phyloP scores from a whole-genome alignment of 495 filamentous ascomycete genomes.

The Hyaloscypha finlandica region DNA sequence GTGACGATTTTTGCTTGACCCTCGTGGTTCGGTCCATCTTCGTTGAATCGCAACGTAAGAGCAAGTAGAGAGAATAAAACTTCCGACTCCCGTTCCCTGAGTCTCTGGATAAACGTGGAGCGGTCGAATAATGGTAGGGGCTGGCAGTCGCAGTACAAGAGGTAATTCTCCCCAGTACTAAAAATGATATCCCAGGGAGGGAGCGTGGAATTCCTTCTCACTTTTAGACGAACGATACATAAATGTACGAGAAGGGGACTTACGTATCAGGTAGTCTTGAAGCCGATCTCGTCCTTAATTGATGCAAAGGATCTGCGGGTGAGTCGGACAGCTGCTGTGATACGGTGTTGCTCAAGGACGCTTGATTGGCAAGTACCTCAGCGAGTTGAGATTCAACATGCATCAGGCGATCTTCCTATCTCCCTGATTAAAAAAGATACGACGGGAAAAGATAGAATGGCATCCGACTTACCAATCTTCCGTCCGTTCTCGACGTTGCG shows the following conservation, averaged over 20 bases:
- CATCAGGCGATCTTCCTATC: conserved; percentile 45
- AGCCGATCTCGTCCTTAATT: not conserved
- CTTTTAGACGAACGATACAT: not conserved
- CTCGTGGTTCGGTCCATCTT: conserved; percentile 22
- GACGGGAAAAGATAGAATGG: not conserved
- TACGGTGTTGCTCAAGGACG: not conserved
- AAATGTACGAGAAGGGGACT: not conserved
- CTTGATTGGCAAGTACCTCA: conserved; percentile 35
- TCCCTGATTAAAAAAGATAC: not conserved
- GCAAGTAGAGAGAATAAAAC: conserved; percentile 46
- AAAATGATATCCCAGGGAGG: conserved; percentile 46
- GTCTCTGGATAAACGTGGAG: conserved; percentile 39
- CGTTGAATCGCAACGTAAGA: conserved; percentile 41
- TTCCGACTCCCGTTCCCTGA: conserved; percentile 42
- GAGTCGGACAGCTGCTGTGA: conserved; percentile 21
- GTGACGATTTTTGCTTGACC: conserved; percentile 31
- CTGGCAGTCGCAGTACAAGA: conserved; percentile 49
- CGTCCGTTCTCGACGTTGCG: not conserved
- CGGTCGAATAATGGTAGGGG: conserved; percentile 48
- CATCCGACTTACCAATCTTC: conserved; percentile 3
- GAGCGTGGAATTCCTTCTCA: conserved; percentile 11
- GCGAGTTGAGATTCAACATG: conserved; percentile 44
- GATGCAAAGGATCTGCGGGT: not conserved
- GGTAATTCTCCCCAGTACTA: conserved; percentile 42
- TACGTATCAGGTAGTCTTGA: conserved; percentile 8